phyloP scores from a whole-genome alignment of 352 stramenopile species.

The Phytophthora megakarya region DNA sequence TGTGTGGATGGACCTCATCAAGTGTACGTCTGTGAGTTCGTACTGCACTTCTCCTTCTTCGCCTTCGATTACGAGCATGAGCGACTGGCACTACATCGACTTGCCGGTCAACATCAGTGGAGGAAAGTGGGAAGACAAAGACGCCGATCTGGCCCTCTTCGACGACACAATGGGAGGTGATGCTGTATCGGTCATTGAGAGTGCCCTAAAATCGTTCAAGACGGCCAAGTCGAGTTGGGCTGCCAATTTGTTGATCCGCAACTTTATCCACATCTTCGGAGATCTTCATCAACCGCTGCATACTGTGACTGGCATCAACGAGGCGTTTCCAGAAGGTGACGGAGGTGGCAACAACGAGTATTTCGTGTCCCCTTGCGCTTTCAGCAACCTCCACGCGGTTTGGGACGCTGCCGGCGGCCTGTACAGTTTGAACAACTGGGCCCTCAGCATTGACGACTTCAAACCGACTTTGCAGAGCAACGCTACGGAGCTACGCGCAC shows the following conservation, averaged over 20 bases:
- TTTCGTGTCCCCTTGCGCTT: constrained; percentile 52
- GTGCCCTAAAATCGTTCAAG: constrained; percentile 53
- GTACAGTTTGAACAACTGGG: constrained; percentile 64
- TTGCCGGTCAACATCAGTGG: constrained; percentile 63
- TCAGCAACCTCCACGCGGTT: constrained; percentile 69
- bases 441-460: constrained; percentile 32
- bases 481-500: constrained; percentile 52
- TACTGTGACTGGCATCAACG: constrained; percentile 50
- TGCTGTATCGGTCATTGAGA: constrained; percentile 49
- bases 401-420: constrained; percentile 65
- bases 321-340: constrained; percentile 54
- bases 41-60: constrained; percentile 39
- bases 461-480: constrained; percentile 36
- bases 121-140: constrained; percentile 38
- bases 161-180: constrained; percentile 54
- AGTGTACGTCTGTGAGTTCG: constrained; percentile 49
- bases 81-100: constrained; percentile 76
- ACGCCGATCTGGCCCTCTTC: constrained; percentile 55
- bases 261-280: constrained; percentile 77
- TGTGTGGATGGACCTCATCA: constrained; percentile 66
- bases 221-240: constrained; percentile 70
- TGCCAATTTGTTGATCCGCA: constrained; percentile 60
- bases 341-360: constrained; percentile 63
- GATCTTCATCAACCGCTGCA: constrained; percentile 72
- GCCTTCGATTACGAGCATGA: constrained; percentile 57